Evolutionary conservation across 2,329 filamentous ascomycete species (phyloP).

Genomic region (Fusarium tanahbumbuense): DNA sequence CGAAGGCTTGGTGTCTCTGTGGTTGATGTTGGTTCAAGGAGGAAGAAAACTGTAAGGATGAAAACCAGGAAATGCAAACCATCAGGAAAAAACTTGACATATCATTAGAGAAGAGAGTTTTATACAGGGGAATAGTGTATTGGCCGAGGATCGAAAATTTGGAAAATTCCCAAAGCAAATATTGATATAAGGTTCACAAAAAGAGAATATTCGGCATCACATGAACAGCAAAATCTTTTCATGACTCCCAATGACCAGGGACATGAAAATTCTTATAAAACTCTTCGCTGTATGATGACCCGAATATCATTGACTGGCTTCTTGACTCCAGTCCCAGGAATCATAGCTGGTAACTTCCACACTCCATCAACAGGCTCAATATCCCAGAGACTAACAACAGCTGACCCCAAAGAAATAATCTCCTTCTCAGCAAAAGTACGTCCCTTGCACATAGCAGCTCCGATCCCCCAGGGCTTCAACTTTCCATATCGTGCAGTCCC

Average conservation of each 20-base stretch:
- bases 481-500: conserved; percentile 33
- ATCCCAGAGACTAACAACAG: conserved; percentile 35
- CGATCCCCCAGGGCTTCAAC: conserved; percentile 41
- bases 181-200: no score
- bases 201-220: no score
- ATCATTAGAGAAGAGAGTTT: neutral
- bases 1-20: neutral
- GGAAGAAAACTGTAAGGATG: neutral
- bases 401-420: conserved; percentile 28
- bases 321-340: conserved; percentile 31
- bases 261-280: neutral
- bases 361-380: conserved; percentile 11
- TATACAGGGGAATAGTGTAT: neutral
- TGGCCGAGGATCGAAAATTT: neutral
- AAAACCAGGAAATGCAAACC: neutral
- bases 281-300: conserved; percentile 32
- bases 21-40: neutral
- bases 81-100: neutral
- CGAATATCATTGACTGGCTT: conserved; percentile 30
- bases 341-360: conserved; percentile 29
- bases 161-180: neutral
- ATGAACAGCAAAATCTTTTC: neutral
- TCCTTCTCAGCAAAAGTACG: conserved; percentile 45
- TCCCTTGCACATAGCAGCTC: conserved; percentile 41
- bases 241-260: neutral